Evolutionary conservation across 129 eudicot genomes (phyloP).

Genomic region (Dittrichia graveolens): DNA sequence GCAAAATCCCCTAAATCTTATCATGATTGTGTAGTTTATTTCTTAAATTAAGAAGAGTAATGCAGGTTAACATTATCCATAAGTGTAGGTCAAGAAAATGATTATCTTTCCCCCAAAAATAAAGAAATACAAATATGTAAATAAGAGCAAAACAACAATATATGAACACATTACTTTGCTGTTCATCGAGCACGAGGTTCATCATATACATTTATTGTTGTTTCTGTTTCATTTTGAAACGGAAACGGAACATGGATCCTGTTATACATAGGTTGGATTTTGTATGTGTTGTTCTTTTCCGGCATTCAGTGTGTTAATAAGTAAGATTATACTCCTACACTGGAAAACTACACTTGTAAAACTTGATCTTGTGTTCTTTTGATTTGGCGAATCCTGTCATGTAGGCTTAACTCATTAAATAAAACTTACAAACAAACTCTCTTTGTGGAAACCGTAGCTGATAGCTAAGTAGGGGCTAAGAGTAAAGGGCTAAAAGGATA

Average conservation of each 20-base stretch:
- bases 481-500: conserved; percentile 4
- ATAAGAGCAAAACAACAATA: conserved; percentile 1
- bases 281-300: not conserved
- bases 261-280: not conserved
- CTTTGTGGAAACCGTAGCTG: conserved; percentile 7
- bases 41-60: not conserved
- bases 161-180: not conserved
- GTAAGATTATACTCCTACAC: not conserved
- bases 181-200: conserved; percentile 4
- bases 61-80: conserved; percentile 18
- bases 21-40: not conserved
- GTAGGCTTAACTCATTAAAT: not conserved
- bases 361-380: not conserved
- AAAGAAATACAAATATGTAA: not conserved
- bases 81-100: conserved; percentile 21
- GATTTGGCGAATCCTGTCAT: not conserved
- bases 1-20: not conserved
- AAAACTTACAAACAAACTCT: not conserved
- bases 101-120: not conserved
- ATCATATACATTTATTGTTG: not conserved
- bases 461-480: not conserved
- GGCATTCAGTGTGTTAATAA: not conserved
- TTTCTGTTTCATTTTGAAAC: not conserved
- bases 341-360: not conserved
- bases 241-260: not conserved